These are phyloP conservation scores for Ophiocordyceps camponoti-leonardi DNA, from an alignment of 2,329 filamentous ascomycete species.

Conservation along the genomic window DNA sequence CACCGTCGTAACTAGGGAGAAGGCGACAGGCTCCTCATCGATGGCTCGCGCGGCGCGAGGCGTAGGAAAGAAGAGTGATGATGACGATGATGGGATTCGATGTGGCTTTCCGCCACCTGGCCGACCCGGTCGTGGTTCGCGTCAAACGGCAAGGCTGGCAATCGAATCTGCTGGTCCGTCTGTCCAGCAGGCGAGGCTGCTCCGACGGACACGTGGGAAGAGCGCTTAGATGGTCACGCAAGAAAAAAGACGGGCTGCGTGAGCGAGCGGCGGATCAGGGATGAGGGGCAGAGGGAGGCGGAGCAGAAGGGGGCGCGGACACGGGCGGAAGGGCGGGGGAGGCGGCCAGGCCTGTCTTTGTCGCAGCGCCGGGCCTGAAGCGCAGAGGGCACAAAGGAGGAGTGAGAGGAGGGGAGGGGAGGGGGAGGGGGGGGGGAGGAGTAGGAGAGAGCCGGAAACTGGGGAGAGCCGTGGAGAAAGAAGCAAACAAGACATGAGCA, in stretches of 20 bases:
- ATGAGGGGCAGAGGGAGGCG: conserved; percentile 1
- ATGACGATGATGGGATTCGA: not conserved
- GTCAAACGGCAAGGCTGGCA: conserved; percentile 1
- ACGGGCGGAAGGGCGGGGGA: not conserved
- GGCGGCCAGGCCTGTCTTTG: not conserved
- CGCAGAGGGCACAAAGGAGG: not conserved
- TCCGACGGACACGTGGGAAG: conserved; percentile 1
- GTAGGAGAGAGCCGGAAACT: not conserved
- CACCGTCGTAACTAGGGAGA: not conserved
- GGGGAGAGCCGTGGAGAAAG: not conserved
- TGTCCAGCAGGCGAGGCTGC: conserved; percentile 1
- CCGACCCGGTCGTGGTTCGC: not conserved
- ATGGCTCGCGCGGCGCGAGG: not conserved
- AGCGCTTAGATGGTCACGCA: not conserved
- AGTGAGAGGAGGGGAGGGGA: no score
- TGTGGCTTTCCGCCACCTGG: conserved; percentile 1
- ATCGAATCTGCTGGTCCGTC: not conserved
- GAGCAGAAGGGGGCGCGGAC: not conserved
- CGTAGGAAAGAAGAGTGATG: not conserved
- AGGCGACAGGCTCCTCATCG: not conserved
- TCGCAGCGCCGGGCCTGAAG: not conserved
- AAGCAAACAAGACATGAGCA: not conserved
- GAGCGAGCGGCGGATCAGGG: not conserved
- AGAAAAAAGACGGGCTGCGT: not conserved
- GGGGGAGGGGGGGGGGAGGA: not conserved